phyloP scores from a whole-genome alignment of 768 basidiomycete genomes.

The Pisolithus microcarpus region DNA sequence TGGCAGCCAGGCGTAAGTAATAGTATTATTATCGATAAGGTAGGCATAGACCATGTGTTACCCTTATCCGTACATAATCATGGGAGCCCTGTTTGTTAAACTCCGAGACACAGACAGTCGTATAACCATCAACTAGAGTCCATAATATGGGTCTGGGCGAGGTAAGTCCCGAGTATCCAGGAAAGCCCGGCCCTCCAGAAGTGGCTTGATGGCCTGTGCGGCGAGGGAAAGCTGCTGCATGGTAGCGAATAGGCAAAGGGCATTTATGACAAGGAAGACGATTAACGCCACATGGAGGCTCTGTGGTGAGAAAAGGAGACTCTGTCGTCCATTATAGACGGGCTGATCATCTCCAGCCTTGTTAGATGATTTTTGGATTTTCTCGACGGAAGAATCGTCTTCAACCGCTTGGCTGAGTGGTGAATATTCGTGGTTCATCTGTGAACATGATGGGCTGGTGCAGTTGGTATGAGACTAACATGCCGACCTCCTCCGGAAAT shows the following conservation, averaged over 20 bases:
- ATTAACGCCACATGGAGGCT: constrained; percentile 15
- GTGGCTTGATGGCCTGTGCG: constrained; percentile 12
- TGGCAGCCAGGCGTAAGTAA: no score
- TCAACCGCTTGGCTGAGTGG: constrained; percentile 6
- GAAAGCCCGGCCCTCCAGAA: constrained; percentile 7
- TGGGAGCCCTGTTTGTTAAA: neutral
- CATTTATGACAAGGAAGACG: constrained; percentile 18
- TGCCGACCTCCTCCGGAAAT: neutral
- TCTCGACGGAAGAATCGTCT: constrained; percentile 8
- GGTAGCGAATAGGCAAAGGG: constrained; percentile 13
- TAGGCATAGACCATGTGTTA: no score
- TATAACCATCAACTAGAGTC: constrained; percentile 13
- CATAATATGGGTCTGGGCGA: constrained; percentile 25
- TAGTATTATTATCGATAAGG: no score
- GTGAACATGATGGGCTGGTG: neutral
- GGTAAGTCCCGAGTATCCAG: constrained; percentile 22
- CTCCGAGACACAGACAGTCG: neutral
- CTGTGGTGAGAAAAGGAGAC: neutral
- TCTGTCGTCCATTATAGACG: constrained; percentile 1
- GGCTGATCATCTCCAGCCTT: neutral
- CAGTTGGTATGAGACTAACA: neutral
- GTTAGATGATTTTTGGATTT: constrained; percentile 5
- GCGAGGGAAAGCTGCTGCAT: constrained; percentile 11
- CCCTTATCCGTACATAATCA: no score
- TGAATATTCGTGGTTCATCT: constrained; percentile 14